Percentiles rank a stretch among this genome's conserved stretches.
Conservation (phyloP, 768 basidiomycete species). For the Hemileccinum impolitum region DNA sequence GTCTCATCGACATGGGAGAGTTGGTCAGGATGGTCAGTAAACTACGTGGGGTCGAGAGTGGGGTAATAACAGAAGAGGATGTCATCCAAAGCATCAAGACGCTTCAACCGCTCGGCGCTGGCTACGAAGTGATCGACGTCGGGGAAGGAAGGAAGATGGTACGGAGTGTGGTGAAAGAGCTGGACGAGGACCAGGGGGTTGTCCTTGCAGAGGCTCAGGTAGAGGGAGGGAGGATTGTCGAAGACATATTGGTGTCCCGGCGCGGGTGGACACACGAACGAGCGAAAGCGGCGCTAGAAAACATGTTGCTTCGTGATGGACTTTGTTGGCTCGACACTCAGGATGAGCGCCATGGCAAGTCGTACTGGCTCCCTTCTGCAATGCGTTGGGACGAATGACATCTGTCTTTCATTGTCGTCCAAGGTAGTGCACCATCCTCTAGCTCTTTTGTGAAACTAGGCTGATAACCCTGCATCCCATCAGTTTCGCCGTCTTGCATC, state of each 20-base stretch:
- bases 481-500: neutral
- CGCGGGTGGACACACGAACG: constrained; percentile 80
- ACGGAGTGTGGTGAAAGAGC: constrained; percentile 82
- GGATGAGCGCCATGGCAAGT: constrained; percentile 57
- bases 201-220: constrained; percentile 73
- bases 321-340: constrained; percentile 95
- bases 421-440: no score
- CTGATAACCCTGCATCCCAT: no score
- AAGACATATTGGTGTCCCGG: constrained; percentile 53
- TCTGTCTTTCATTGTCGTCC: neutral
- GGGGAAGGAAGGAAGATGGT: constrained; percentile 75
- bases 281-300: constrained; percentile 74
- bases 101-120: constrained; percentile 84
- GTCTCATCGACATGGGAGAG: constrained; percentile 86
- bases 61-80: constrained; percentile 82
- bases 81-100: constrained; percentile 81
- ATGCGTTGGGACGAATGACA: constrained; percentile 75
- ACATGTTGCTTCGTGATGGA: constrained; percentile 88
- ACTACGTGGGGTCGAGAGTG: constrained; percentile 65
- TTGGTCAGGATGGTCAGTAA: constrained; percentile 74
- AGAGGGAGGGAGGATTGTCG: constrained; percentile 66
- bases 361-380: constrained; percentile 87
- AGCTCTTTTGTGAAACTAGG: neutral
- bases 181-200: constrained; percentile 85
- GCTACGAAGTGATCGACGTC: constrained; percentile 80